Evolutionary conservation across 1,284 basidiomycete genomes (phyloP).

Genomic region (Cutaneotrichosporon sp.): DNA sequence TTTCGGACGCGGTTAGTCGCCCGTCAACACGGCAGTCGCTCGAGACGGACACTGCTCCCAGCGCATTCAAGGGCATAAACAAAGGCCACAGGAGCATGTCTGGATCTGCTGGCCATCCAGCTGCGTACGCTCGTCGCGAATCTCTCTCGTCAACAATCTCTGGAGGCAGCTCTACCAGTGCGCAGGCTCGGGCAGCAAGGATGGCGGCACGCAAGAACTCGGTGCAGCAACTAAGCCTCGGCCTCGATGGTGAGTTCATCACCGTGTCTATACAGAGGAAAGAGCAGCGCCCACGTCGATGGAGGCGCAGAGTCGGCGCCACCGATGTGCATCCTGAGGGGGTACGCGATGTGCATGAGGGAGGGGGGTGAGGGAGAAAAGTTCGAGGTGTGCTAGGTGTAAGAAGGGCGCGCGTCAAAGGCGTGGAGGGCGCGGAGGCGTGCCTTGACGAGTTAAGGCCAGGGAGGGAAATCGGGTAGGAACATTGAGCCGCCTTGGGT

Average conservation of each 20-base stretch:
- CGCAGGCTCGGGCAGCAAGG: background rate
- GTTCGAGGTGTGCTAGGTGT: background rate
- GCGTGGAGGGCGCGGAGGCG: background rate
- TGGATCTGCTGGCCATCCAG: background rate
- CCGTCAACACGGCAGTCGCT: background rate
- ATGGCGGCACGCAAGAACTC: slow-evolving; percentile 23
- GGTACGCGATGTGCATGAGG: background rate
- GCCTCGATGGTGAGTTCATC: slow-evolving; percentile 41
- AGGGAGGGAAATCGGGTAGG: background rate
- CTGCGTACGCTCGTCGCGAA: slow-evolving; percentile 10
- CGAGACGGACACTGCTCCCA: background rate
- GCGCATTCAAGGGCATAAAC: background rate
- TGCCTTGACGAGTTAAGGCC: background rate
- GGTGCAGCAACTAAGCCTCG: slow-evolving; percentile 31
- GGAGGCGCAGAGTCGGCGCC: background rate
- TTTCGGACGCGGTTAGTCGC: background rate
- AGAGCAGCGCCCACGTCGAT: background rate
- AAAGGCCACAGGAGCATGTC: background rate
- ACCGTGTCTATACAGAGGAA: background rate
- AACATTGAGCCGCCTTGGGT: background rate
- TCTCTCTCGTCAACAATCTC: slow-evolving; percentile 14
- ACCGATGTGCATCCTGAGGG: background rate
- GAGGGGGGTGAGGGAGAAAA: background rate
- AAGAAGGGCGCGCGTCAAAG: background rate
- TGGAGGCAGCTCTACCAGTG: slow-evolving; percentile 5